Conservation (phyloP, 176 grass and related monocot species). For the Carex cristatella region DNA sequence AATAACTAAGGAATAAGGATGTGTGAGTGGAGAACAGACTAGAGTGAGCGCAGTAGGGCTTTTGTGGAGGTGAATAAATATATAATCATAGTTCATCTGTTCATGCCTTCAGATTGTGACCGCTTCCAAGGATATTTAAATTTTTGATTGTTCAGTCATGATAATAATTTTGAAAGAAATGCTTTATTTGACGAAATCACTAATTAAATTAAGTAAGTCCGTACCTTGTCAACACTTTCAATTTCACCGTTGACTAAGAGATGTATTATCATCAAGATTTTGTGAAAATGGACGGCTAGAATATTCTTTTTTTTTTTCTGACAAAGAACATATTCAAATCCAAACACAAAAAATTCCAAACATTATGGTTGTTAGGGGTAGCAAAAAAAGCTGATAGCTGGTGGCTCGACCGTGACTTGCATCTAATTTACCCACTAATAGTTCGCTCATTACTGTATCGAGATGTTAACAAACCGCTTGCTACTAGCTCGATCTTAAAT, state of each 20-base stretch:
- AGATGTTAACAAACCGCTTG: too few relatives aligned
- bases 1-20: neutral
- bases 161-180: neutral
- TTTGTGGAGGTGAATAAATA: conserved; percentile 11
- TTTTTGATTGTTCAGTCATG: neutral
- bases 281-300: neutral
- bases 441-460: too few relatives aligned
- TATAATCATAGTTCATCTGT: neutral
- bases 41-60: neutral
- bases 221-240: neutral
- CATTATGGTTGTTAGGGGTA: neutral
- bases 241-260: neutral
- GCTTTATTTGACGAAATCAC: neutral
- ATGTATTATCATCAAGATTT: neutral
- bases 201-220: neutral
- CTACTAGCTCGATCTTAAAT: too few relatives aligned
- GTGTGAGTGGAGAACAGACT: neutral
- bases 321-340: neutral
- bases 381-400: too few relatives aligned
- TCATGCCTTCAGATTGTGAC: conserved; percentile 8
- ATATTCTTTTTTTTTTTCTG: neutral
- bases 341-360: neutral
- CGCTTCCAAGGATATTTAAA: neutral
- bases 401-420: too few relatives aligned
- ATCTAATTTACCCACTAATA: too few relatives aligned